These are phyloP conservation scores for Scheffersomyces quercinus DNA, from an alignment of 1,139 yeast genomes.

Conservation along the genomic window DNA sequence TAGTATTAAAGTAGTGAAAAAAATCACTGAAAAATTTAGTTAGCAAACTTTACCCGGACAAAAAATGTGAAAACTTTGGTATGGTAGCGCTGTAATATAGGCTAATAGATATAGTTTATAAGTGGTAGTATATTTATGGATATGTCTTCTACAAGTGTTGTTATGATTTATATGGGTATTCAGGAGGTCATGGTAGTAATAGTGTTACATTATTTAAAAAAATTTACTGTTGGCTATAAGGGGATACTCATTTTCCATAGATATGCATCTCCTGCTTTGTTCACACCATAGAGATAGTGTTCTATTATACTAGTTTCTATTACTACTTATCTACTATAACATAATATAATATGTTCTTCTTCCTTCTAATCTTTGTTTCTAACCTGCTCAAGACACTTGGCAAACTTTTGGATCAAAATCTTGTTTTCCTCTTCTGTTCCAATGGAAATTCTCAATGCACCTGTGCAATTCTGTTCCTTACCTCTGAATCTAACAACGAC, in stretches of 20 bases:
- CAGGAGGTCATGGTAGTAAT: background rate
- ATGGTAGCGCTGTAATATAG: background rate
- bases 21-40: no score
- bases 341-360: no score
- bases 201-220: no score
- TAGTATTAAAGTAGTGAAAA: no score
- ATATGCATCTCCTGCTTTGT: no score
- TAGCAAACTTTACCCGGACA: background rate
- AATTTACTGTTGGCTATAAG: background rate
- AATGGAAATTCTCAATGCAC: constrained; percentile 81
- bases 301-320: no score
- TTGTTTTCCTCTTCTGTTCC: constrained; percentile 81
- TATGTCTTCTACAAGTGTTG: background rate
- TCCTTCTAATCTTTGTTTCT: background rate
- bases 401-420: constrained; percentile 52
- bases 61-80: background rate
- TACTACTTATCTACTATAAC: no score
- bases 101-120: no score
- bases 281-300: no score
- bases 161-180: background rate
- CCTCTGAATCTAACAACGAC: constrained; percentile 94
- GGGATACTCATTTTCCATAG: background rate
- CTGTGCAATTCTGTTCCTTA: constrained; percentile 81
- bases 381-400: constrained; percentile 17
- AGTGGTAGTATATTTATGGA: no score